Evolutionary conservation across 2,329 filamentous ascomycete species (phyloP).

Genomic region (Lachnellula cervina): DNA sequence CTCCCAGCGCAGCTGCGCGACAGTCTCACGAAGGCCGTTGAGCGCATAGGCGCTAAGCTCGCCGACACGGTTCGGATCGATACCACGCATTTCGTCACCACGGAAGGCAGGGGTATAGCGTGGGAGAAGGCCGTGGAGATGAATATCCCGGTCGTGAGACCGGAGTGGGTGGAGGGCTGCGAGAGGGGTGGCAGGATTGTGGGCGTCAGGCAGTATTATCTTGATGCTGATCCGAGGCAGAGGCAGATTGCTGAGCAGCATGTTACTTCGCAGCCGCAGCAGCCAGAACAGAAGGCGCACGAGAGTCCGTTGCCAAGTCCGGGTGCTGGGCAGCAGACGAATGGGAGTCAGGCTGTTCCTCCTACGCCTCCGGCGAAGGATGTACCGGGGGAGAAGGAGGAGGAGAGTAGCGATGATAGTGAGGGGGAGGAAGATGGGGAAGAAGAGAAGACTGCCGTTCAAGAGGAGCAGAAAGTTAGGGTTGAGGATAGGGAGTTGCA

Average conservation of each 20-base stretch:
- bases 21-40: conserved; percentile 67
- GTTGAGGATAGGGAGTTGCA: conserved; percentile 52
- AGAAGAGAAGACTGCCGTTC: conserved; percentile 30
- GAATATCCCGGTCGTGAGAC: conserved; percentile 94
- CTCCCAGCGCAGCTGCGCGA: conserved; percentile 71
- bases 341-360: conserved; percentile 20
- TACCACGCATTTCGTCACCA: conserved; percentile 97
- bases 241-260: conserved; percentile 24
- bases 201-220: conserved; percentile 91
- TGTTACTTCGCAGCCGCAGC: conserved; percentile 13
- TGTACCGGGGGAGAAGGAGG: conserved; percentile 17
- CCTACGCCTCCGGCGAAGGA: conserved; percentile 30
- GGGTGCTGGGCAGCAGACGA: conserved; percentile 19
- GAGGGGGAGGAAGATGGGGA: conserved; percentile 29
- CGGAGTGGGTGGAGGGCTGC: conserved; percentile 97
- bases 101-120: conserved; percentile 78
- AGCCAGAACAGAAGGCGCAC: conserved; percentile 16
- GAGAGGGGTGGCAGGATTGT: conserved; percentile 89
- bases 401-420: conserved; percentile 23
- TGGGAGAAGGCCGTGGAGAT: conserved; percentile 98
- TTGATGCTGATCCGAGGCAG: conserved; percentile 65
- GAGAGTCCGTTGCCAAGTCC: conserved; percentile 17
- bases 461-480: conserved; percentile 52
- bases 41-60: conserved; percentile 87
- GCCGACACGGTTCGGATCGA: conserved; percentile 90